Base-by-base conservation (phyloP, 1,284 basidiomycete genomes). In the Mycena sp. region DNA sequence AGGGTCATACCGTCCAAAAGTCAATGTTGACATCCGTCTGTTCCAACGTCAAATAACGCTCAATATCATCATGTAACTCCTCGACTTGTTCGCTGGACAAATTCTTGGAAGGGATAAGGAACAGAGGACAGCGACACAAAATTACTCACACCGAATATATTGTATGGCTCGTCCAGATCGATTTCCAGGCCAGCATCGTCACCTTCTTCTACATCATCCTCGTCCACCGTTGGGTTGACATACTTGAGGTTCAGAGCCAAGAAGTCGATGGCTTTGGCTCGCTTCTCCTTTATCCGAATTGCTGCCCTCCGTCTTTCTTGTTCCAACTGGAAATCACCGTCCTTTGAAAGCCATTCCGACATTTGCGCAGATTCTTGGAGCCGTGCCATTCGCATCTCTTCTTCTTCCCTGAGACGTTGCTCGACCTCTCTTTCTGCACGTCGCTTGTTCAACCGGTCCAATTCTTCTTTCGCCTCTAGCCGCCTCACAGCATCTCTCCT, bases 261-360 rank as follows among this genome's bases (percentile, higher is more conserved):
- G 76, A 96, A 98, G 76, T 98, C 96, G 70, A 98, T 91, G 11
- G 96, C 96, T 74, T 97, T 97, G 1, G 97, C 98, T 52, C 98
- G 85, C 76, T 97, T 95, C 78, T 99, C 97, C 72, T 93, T 91
- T 72, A 99, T 90, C 53, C 98, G 87, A 73, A 99, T 99, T 53
- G 92, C 90, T 19, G 98, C 98, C 67, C 98, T 85, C 63, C 87
- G 85, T 62, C 94, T 86, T 70, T 97, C 94, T 78, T 99, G 98
- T 69, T 98, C 94, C 41, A 99, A 86, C 76, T 98, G 93, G 77
- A 99, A 99, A 69, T 96, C 95, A 59, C 95, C 97, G 73, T 99
- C 98, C 77, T 97, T 98, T 28, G 94, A 89, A 65, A 98, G 85
- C 98, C 98, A 99, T 63, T 98, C 96, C 3, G 93, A 92, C 96